Base-by-base conservation (phyloP, 306 rosid genomes). In the Calophaca sinica region DNA sequence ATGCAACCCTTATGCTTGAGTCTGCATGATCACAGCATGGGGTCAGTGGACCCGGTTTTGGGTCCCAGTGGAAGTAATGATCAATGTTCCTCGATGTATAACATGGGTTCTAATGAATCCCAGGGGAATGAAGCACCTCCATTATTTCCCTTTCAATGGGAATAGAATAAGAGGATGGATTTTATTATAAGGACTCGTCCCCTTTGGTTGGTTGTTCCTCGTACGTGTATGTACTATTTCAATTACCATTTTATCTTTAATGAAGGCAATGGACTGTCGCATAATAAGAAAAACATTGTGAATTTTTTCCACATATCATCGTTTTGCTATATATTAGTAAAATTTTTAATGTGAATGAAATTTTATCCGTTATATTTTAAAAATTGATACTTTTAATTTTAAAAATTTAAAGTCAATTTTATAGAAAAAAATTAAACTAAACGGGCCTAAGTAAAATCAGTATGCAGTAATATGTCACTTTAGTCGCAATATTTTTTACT, bases 91-190 rank as follows among this genome's bases (percentile, higher is more conserved):
- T 86, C 89, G 7, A 84, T 87, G 74, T 88, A 86, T 80, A 87
- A 78, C 76, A 9, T 87, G 11, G 89, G 80, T 4, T 78, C 87
- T 74, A 78, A 74, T 83, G 90, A 74, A 13, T 80, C 92, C 2
- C 88, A 75, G 32, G 87, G 81, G 36, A 85, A 76, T 68, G 88
- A 82, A 51, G 74, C 88, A 69, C 79, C 91, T 57, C 88, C 84
- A 52, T 77, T 85, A 28, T 91, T 86, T 66, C 96, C 98, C 12
- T 96, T 88, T 73, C 92, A 80, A 14, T 96, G 98, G 99, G 89
- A 42, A 42, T 42, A 42, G 48, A 5, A 84, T 39, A 86, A 84
- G 82, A 60, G 15, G 53, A 41, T 74, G 62, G 14, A 55, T 62
- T 4, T 39, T 62, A 20, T 38, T 7, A 33, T 4, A 33, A 33